Evolutionary conservation across 768 basidiomycete genomes (phyloP).

Genomic region (Lactifluus echinatus): DNA sequence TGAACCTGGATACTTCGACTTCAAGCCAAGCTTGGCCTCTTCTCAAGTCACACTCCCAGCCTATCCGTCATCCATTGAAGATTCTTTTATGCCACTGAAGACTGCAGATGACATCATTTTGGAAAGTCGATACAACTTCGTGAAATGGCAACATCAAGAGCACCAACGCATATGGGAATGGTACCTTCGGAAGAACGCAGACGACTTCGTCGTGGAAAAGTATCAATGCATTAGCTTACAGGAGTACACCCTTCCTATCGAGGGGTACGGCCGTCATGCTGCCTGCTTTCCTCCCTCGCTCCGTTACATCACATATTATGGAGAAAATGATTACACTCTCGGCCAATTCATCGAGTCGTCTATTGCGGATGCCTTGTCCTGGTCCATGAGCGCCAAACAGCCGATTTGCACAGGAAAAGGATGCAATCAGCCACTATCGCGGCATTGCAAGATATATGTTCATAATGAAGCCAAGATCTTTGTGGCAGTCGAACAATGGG

Average conservation of each 20-base stretch:
- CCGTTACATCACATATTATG: constrained; percentile 78
- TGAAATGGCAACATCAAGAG: constrained; percentile 79
- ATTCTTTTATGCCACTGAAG: constrained; percentile 42
- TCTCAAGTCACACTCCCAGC: constrained; percentile 22
- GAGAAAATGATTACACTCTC: constrained; percentile 85
- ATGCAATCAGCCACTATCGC: constrained; percentile 71
- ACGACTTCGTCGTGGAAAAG: constrained; percentile 85
- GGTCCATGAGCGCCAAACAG: constrained; percentile 57
- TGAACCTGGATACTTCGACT: constrained; percentile 37
- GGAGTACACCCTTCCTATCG: constrained; percentile 70
- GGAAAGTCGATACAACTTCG: constrained; percentile 60
- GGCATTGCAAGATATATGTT: constrained; percentile 85
- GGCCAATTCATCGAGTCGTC: constrained; percentile 88
- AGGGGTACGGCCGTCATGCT: constrained; percentile 56
- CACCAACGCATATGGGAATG: constrained; percentile 91
- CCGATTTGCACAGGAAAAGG: constrained; percentile 76
- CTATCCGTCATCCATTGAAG: constrained; percentile 30
- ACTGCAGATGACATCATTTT: constrained; percentile 60
- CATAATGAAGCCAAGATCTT: constrained; percentile 80
- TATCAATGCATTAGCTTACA: constrained; percentile 83
- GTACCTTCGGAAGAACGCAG: constrained; percentile 80
- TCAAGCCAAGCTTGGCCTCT: constrained; percentile 27
- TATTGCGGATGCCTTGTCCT: constrained; percentile 56
- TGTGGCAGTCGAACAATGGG: constrained; percentile 85
- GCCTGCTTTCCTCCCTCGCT: constrained; percentile 72